Evolutionary conservation across 2,329 filamentous ascomycete genomes (phyloP), one percentile per base, ranked within the genome.

Genomic region (Drechslerella stenobrocha): DNA sequence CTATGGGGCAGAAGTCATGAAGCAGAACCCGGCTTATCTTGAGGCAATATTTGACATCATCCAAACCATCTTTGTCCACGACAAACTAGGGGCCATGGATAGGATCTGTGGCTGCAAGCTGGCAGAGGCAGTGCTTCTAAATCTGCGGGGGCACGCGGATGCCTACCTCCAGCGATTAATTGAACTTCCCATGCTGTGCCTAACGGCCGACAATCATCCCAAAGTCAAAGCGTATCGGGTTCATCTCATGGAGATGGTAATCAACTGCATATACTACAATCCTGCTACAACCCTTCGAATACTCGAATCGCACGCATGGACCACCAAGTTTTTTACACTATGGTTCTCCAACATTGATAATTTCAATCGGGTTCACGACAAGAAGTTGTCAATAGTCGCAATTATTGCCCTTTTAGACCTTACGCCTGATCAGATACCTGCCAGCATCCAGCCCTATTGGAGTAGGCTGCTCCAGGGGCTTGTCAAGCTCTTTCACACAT

Each of bases 231-330:
- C 89, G 2, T 95, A 96, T 77, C 87, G 89, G 74, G 91, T 97
- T 56, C 92, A 98, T 76, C 79, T 98, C 44, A 95, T 98, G 88
- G 93, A 98, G 79, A 95, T 98, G 86, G 86, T 98, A 63, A 96
- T 98, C 80, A 97, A 97, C 77, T 86, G 89, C 57, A 90, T 97
- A 73, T 95, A 97, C 81, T 98, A 98, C 81, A 96, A 96, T 79
- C 91, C 93, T 1, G 78, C 87, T 44, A 81, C 96, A 65, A 83
- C 90, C 22, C 82, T 98, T 20, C 87, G 90, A 70, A 85, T 96
- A 34, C 82, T 98, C n/a, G 93, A 98, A 79, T 79, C 82, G 53
- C 92, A 95, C 74, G 87, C 85, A 67, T 96, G 91, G 92, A 97
- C 93, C 4, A 97, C 97, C 79, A 95, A 95, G 75, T 98, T 98